phyloP scores from a whole-genome alignment of 2,329 filamentous ascomycete species.

The Colletotrichum echinochloae region DNA sequence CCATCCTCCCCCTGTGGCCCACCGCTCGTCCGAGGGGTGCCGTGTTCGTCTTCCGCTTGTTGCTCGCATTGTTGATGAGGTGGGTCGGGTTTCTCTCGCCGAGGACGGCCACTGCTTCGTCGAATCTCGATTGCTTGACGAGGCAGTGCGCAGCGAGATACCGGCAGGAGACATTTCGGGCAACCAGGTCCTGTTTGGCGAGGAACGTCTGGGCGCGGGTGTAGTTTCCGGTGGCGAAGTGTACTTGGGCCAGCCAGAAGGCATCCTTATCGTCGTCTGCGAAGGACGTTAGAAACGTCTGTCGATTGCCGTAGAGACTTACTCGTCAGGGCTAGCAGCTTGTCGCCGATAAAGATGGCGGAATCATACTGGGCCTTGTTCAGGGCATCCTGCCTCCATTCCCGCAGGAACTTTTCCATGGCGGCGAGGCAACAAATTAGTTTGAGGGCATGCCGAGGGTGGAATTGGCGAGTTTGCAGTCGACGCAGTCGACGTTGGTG shows the following conservation, averaged over 20 bases:
- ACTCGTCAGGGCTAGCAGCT: constrained; percentile 95
- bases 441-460: constrained; percentile 27
- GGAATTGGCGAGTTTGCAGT: background rate
- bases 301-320: constrained; percentile 48
- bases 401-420: constrained; percentile 94
- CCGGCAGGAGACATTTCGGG: constrained; percentile 85
- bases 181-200: constrained; percentile 83
- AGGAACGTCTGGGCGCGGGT: constrained; percentile 90
- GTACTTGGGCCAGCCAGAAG: constrained; percentile 97
- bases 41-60: constrained; percentile 77
- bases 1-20: constrained; percentile 50
- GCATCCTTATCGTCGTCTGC: constrained; percentile 92
- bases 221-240: constrained; percentile 96
- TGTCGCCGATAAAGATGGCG: constrained; percentile 97
- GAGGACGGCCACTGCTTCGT: constrained; percentile 86
- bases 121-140: constrained; percentile 90
- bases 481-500: background rate
- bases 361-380: constrained; percentile 97
- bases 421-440: constrained; percentile 24
- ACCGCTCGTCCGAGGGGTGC: constrained; percentile 57
- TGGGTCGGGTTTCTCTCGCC: constrained; percentile 96
- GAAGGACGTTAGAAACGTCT: constrained; percentile 2
- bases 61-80: constrained; percentile 75
- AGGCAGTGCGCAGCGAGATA: constrained; percentile 95
- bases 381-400: constrained; percentile 94